Evolutionary conservation across 208 protist genomes (phyloP).

Genomic region (Crithidia brevicula): DNA sequence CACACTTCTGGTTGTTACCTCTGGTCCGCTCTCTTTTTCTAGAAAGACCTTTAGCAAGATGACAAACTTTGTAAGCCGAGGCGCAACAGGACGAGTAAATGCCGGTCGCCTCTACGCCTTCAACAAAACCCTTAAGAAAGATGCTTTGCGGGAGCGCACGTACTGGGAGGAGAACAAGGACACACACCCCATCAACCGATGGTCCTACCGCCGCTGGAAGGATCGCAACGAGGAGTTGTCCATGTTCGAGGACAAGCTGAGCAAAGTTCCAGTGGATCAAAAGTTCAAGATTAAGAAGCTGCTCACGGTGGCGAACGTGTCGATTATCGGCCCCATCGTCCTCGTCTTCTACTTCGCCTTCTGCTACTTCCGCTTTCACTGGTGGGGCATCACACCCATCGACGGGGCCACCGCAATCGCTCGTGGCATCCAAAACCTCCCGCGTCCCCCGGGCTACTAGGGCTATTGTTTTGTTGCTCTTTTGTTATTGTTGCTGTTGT

Average conservation of each 20-base stretch:
- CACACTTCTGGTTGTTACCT: neutral
- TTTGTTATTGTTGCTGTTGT: neutral
- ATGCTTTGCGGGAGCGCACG: conserved; percentile 62
- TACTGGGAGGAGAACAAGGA: conserved; percentile 88
- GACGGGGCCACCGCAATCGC: conserved; percentile 71
- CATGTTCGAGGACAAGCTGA: conserved; percentile 82
- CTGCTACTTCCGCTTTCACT: conserved; percentile 64
- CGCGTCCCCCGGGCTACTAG: conserved; percentile 75
- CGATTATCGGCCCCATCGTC: conserved; percentile 69
- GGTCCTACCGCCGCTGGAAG: conserved; percentile 80
- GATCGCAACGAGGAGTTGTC: conserved; percentile 75
- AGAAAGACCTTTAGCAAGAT: conserved; percentile 22
- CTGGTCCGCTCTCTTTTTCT: neutral
- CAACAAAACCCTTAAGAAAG: conserved; percentile 84
- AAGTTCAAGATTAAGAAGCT: conserved; percentile 90
- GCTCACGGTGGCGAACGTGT: conserved; percentile 78
- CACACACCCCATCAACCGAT: conserved; percentile 82
- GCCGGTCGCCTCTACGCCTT: conserved; percentile 75
- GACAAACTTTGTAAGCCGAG: conserved; percentile 62
- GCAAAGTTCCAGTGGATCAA: conserved; percentile 78
- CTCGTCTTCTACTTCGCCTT: conserved; percentile 71
- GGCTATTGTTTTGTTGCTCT: neutral
- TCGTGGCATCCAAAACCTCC: conserved; percentile 77
- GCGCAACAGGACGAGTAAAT: conserved; percentile 66
- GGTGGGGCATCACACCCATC: conserved; percentile 79